Base-by-base conservation (phyloP, 306 rosid genomes). In the Begonia fuchsioides region DNA sequence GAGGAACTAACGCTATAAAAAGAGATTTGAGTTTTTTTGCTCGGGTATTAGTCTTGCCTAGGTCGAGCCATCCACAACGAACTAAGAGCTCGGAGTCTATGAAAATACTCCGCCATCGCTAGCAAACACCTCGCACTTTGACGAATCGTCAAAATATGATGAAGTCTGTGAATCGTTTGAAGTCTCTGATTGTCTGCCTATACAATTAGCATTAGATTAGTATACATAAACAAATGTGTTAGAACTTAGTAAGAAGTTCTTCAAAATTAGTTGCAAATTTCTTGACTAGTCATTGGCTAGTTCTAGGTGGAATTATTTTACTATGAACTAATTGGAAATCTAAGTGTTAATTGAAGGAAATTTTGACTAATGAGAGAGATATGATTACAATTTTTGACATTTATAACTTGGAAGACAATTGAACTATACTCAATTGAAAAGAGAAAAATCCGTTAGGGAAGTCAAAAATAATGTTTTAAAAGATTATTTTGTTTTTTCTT, bases 71-170 rank as follows among this genome's bases (percentile, higher is more conserved):
- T 10, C 98, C 98, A 92, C 13, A 92, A 62, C 54, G 98, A 92
- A 61, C 98, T 92, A 13, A 85, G 81, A 1, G 96, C 87, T 71
- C 96, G 67, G 39, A 85, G 76, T 17, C 98, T 87, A 54, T 85
- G 86, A 54, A 75, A 82, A 72, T 85, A 92, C 72, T 85, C 98
- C 0, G 94, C 87, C 0, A 92, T 77, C 0, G 87, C 86, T 63
- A 92, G 48, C 62, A 92, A 64, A 72, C 96, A 79, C 76, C 93
- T 69, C 1, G 98, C 98, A 4, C 93, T 79, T 68, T 92, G 98
- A 16, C 93, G 86, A 1, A 76, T 77, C 8, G 98, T 92, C 61
- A 85, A 62, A 47, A 92, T 32, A 49, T 82, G 87, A 9, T 67
- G 67, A 64, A 85, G 51, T 17, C 94, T 77, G 15, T 77, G 93